Evolutionary conservation across 768 basidiomycete genomes (phyloP), one percentile per base, ranked within the genome.

Genomic region (Lactarius hengduanensis): DNA sequence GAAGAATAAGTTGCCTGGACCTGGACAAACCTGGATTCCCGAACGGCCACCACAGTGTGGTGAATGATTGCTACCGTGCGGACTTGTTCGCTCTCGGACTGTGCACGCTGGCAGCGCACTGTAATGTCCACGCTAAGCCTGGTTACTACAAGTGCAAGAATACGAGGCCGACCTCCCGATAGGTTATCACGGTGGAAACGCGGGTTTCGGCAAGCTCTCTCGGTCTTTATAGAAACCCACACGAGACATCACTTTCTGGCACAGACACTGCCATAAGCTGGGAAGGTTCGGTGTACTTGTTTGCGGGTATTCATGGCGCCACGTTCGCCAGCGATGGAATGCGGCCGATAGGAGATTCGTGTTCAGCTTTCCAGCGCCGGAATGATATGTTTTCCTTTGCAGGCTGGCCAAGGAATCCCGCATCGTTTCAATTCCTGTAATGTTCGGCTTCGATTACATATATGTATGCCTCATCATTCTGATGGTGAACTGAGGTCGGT

Each of bases 401-500:
- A 62, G 32, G 18, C 38, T 18, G 20, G n/a, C n/a, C 50, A 53
- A 26, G 11, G 5, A 53, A 53, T 22, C 26, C 22, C 40, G 8
- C 36, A 18, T 32, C 10, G 38, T 13, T 55, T 55, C 15, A 13
- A 20, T 55, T 13, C 22, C 10, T n/a, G 45, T 47, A 22, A n/a
- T 8, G 10, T 4, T 15, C 26, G n/a, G 54, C 53, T n/a, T 62
- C 54, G 16, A 56, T 54, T 30, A 41, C 20, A 56, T 20, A 34
- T 30, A 13, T 41, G n/a, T 15, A 62, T 16, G 30, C 28, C 53
- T 55, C 53, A 36, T 43, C 54, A 57, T 53, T 53, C 41, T 30
- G 41, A 57, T 56, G 18, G 26, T 13, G 41, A 57, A 63, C 28
- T 36, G 54, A 63, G 18, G 13, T 56, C 22, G 40, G 28, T 53